Evolutionary conservation across 305 asterid species (phyloP), one percentile per base, ranked within the genome.

Genomic region (Rubia peregrina): DNA sequence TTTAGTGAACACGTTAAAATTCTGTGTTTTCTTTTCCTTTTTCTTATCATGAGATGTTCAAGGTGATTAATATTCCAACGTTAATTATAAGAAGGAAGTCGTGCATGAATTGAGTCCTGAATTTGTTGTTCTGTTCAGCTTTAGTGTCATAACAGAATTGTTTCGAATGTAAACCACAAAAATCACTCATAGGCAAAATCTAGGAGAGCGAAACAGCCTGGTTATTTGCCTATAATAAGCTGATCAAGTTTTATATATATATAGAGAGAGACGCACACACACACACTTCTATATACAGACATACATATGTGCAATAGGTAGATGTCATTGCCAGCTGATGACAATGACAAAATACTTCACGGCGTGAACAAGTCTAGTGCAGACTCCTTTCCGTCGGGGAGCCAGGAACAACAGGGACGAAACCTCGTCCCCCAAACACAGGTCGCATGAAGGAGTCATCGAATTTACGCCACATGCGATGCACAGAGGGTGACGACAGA

Each of bases 371-470:
- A 68, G 63, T 75, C 59, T 24, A 71, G 24, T 36, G 71, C 61
- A 63, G 76, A 65, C 40, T 55, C 61, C 36, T 66, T 56, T 77
- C 86, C 26, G 74, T 75, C 2, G 86, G 80, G 49, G 84, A 82
- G 48, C 80, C 72, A 9, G 82, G 79, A 69, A 71, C 70, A 64
- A 75, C 61, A 26, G 82, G 84, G 36, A 78, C 80, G 41, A 82
- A 82, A 2, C 83, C 85, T 63, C 85, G 80, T 4, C 85, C 85
- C 48, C 85, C 85, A 62, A 82, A 82, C 67, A 82, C 61, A 2
- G 85, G 85, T 7, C 81, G 85, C 85, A 82, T 82, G 65, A 76
- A 82, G 2, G 78, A 3, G 74, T 82, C 82, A 10, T 82, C 85
- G 59, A 82, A 82, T 75, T 67, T 79, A 16, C 85, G 81, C 85